Evolutionary conservation across 2,329 filamentous ascomycete species (phyloP).

Genomic region (Alternaria solani): DNA sequence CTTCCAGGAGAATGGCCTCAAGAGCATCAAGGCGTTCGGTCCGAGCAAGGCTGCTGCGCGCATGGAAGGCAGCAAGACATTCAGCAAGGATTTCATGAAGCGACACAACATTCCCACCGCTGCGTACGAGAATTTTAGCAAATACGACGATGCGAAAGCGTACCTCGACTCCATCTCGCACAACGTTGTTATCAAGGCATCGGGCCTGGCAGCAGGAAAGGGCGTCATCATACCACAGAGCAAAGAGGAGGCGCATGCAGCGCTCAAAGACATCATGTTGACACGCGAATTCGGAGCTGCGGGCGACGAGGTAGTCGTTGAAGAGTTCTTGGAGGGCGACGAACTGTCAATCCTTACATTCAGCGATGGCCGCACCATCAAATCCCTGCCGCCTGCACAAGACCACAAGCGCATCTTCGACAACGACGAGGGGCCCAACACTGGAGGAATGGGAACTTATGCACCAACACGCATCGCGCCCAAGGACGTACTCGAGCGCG

Average conservation of each 20-base stretch:
- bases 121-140: constrained; percentile 85
- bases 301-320: constrained; percentile 91
- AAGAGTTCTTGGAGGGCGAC: constrained; percentile 90
- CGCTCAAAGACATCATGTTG: constrained; percentile 89
- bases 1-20: constrained; percentile 66
- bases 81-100: constrained; percentile 98
- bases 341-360: constrained; percentile 93
- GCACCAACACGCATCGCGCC: constrained; percentile 70
- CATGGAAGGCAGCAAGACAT: constrained; percentile 97
- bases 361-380: constrained; percentile 85
- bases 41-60: constrained; percentile 83
- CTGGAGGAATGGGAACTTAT: constrained; percentile 97
- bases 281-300: constrained; percentile 85
- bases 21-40: constrained; percentile 79
- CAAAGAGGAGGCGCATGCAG: constrained; percentile 82
- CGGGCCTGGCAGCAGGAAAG: constrained; percentile 90
- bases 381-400: constrained; percentile 86
- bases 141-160: constrained; percentile 73
- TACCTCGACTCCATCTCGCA: constrained; percentile 66
- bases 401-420: constrained; percentile 97
- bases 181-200: constrained; percentile 83
- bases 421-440: constrained; percentile 89
- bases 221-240: constrained; percentile 88
- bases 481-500: constrained; percentile 72
- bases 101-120: constrained; percentile 89